Base-by-base conservation (phyloP, 2,329 filamentous ascomycete genomes). In the Pyrenochaeta sp. region DNA sequence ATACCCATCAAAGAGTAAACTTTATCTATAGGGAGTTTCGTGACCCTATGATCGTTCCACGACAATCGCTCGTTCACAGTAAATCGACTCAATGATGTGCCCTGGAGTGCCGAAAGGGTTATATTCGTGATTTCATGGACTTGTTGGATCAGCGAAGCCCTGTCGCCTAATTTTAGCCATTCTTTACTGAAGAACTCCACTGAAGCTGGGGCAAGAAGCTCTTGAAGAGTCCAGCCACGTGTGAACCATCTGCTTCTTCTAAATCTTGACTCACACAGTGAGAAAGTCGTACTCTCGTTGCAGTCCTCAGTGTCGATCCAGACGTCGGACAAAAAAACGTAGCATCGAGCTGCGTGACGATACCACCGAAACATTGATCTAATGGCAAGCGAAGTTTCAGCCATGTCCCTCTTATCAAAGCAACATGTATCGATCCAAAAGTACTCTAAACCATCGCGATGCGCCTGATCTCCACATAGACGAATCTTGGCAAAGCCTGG, bases 141-240 rank as follows among this genome's bases (percentile, higher is more conserved):
- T 15, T 39, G 17, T 31, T 24, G 10, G 26, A 34, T 24, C 8
- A 51, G 36, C 3, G 37, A 42, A n/a, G 1, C 13, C n/a, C 35
- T 48, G 30, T 44, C 24, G 26, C 54, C 46, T 17, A 58, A 28
- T 22, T 19, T 23, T 6, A 23, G 13, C 14, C 46, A 35, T 3
- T 51, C 35, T 11, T 7, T 8, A 4, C 38, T 46, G 35, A 53
- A 58, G 36, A 58, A 58, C 15, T 52, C 39, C 8, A 56, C 52
- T 13, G 20, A 10, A 3, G 13, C 13, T 5, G 50, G 47, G 14
- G 51, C 54, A 19, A 57, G 19, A 24, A 57, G 41, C 27, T 32
- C 37, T 15, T 40, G 23, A n/a, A n/a, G n/a, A 10, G 24, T 27
- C 24, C 24, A 27, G 9, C 24, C 24, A 5, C 23, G 23, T 5